Evolutionary conservation across 768 basidiomycete species (phyloP), one percentile per base, ranked within the genome.

Genomic region (Cubamyces sp.): DNA sequence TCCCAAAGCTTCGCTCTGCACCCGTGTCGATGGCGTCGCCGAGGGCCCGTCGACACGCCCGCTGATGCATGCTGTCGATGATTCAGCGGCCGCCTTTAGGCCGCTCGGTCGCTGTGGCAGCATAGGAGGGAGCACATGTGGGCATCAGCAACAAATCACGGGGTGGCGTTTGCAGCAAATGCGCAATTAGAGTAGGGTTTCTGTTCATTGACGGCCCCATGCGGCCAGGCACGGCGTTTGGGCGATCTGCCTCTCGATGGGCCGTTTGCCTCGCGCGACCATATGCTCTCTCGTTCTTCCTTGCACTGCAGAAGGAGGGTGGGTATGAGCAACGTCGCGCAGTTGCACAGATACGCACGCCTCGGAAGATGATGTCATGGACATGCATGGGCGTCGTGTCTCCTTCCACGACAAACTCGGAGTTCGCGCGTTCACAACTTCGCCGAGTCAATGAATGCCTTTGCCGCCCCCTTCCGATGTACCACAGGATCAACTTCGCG

Each of bases 61-160:
- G 34, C 9, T 34, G 34, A 34, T 34, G 34, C 34, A 34, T 9
- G 34, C 34, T 9, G 34, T 34, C 34, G 34, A 34, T 34, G 34
- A 34, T 34, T 34, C 5, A 11, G 34, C 4, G 34, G 11, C n/a
- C 18, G 37, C 23, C n/a, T 39, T 30, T 25, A 42, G 23, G 5
- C 34, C 26, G 53, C 53, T 54, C 41, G 25, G 53, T 54, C 41
- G 53, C 18, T 43, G 41, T 54, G 53, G 41, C 26, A 39, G 34
- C 51, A 34, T 34, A 34, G 4, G 34, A 34, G 34, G 34, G 34
- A 34, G 19, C 46, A 47, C 46, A 47, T 47, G 46, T 25, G 34
- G 11, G 34, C 34, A 34, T 34, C 5, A n/a, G n/a, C n/a, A n/a
- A 43, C 42, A 15, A 18, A 18, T 43, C 18, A 21, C 16, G 42